A percentile compares a stretch with the other conserved stretches of the same genome.
phyloP scores from a whole-genome alignment of 2,329 filamentous ascomycete genomes.

The Magnaporthiopsis poae region DNA sequence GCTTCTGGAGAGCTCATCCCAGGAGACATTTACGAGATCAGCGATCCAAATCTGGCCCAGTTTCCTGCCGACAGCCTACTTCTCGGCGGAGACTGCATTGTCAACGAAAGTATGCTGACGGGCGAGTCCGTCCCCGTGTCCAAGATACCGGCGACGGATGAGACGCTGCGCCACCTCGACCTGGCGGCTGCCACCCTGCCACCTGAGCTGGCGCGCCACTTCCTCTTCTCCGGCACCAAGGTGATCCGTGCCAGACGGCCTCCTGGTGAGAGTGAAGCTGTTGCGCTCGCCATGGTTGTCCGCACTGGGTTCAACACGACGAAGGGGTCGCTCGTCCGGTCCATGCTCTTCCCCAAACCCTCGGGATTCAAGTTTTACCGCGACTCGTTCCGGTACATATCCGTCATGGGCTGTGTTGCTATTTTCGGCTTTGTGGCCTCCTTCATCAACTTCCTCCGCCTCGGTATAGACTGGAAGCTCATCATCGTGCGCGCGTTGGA shows the following conservation, averaged over 20 bases:
- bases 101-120: conserved; percentile 98
- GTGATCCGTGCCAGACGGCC: conserved; percentile 83
- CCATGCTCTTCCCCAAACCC: conserved; percentile 97
- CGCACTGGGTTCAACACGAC: conserved; percentile 96
- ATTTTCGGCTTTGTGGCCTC: conserved; percentile 80
- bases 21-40: conserved; percentile 92
- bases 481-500: conserved; percentile 89
- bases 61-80: conserved; percentile 88
- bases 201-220: conserved; percentile 74
- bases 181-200: conserved; percentile 72
- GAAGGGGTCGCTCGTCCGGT: conserved; percentile 87
- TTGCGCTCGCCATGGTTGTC: conserved; percentile 82
- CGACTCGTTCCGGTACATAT: conserved; percentile 95
- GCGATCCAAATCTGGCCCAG: conserved; percentile 77
- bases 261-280: conserved; percentile 49
- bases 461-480: conserved; percentile 75
- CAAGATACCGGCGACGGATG: conserved; percentile 74
- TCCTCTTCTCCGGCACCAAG: conserved; percentile 90
- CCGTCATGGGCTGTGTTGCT: conserved; percentile 85
- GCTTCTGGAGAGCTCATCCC: conserved; percentile 82
- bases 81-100: conserved; percentile 88
- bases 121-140: conserved; percentile 95
- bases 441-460: conserved; percentile 81
- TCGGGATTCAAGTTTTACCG: conserved; percentile 98
- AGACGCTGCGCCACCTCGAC: conserved; percentile 66